Percentiles rank a stretch among this genome's conserved stretches.
phyloP scores from a whole-genome alignment of 2,329 filamentous ascomycete species.

The Huntiella bhutanensis region DNA sequence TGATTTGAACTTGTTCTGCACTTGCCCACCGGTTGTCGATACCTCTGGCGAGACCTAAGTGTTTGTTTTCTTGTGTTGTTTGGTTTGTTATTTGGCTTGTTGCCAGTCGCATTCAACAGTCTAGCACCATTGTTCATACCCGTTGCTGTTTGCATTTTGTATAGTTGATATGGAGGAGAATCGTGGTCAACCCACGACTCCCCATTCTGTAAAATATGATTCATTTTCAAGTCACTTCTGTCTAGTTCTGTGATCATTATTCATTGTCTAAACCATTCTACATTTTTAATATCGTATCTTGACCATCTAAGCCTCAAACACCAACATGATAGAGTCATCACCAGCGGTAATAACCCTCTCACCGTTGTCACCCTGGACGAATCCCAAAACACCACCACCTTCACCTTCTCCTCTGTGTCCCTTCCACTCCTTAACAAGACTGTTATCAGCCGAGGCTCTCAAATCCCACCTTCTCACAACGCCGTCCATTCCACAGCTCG shows the following conservation, averaged over 20 bases:
- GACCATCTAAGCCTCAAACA: constrained; percentile 37
- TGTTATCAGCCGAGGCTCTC: constrained; percentile 41
- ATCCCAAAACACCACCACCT: constrained; percentile 74
- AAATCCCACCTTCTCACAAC: constrained; percentile 78
- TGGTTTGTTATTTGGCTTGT: background rate
- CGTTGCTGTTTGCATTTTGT: constrained; percentile 9
- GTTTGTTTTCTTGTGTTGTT: constrained; percentile 10
- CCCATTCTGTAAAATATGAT: background rate
- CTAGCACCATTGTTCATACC: constrained; percentile 1
- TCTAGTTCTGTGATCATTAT: background rate
- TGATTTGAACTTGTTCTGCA: constrained; percentile 87
- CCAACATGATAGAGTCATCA: constrained; percentile 56
- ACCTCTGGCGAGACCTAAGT: constrained; percentile 20
- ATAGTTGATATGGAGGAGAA: background rate
- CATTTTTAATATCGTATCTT: background rate
- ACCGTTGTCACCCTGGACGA: constrained; percentile 63
- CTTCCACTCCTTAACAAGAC: constrained; percentile 70
- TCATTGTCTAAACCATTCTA: background rate
- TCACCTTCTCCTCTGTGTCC: constrained; percentile 73
- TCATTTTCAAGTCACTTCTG: too few relatives aligned
- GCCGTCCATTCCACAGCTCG: constrained; percentile 80
- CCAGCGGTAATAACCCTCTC: constrained; percentile 71
- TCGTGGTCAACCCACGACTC: constrained; percentile 1
- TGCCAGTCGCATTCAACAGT: constrained; percentile 5
- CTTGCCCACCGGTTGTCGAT: constrained; percentile 67